Evolutionary conservation across 768 basidiomycete genomes (phyloP), one percentile per base, ranked within the genome.

Genomic region (Roridomyces roridus): DNA sequence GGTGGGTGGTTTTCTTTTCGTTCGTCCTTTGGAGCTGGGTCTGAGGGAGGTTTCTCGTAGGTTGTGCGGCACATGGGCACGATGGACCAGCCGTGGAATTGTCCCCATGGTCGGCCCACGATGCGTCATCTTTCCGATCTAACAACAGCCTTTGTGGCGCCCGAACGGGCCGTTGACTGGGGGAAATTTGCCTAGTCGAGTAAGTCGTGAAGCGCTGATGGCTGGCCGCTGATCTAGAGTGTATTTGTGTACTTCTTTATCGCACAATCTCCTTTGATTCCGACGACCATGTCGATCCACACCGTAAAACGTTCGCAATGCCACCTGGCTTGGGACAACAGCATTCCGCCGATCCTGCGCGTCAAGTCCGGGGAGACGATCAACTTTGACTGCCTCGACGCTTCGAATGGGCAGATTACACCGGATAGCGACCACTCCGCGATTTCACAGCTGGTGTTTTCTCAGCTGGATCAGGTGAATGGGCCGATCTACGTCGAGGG

Each of bases 51-150:
- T 35, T 43, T 23, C 59, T 51, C 25, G 46, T 65, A 92, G 89
- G 82, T 92, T 55, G 78, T 93, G 1, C 82, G 82, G 44, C 89
- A 92, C 68, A 93, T 92, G 90, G 89, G 88, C 40, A 87, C 81
- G 31, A 91, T 92, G 80, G 85, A 91, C 65, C 89, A 91, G 60
- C 91, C 91, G 1, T 93, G 91, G 91, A 88, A 91, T 53, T 92
- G 91, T 67, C 91, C 91, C n/a, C 91, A 92, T 67, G 91, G 91
- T 8, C 75, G 91, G 25, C 91, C 91, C 3, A 93, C 91, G 35
- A 91, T 90, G 91, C 85, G 87, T 26, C 89, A 88, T 74, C 74
- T 89, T 25, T 77, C 77, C 43, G 88, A 89, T 67, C 74, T 90
- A 50, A 58, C 66, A n/a, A n/a, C n/a, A n/a, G n/a, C 3, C 46